Evolutionary conservation across 805 yeast genomes (phyloP), one percentile per base, ranked within the genome.

Genomic region (Candida lessepsii): DNA sequence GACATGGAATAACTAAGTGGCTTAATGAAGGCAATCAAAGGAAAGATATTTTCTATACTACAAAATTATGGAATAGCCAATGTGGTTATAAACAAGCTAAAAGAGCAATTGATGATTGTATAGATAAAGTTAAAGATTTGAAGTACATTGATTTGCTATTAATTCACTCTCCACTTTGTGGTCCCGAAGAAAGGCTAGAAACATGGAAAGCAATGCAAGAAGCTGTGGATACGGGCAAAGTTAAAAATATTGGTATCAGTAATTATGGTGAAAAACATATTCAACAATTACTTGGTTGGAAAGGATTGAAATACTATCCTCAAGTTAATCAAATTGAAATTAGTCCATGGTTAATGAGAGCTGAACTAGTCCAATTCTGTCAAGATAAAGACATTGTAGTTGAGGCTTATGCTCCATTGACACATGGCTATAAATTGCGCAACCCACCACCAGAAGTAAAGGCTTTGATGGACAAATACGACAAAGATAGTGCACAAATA

Each of bases 141-240:
- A 70, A 47, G 2, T 64, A 67, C 45, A 68, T 70, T 36, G 75
- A 69, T 49, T 57, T 69, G 49, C 43, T 68, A 3, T 60, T 70
- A 45, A 47, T 67, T 26, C 86, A 81, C 52, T 90, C 82, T 5
- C 93, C 93, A 18, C 15, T 35, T 5, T 29, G 36, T 9, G 38
- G 29, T 27, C 23, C 36, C 13, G 39, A 37, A 20, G 23, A 37
- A 16, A 36, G 49, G 16, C 44, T 17, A 21, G 84, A 77, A 50
- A 85, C 95, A 28, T 87, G 89, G 82, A 74, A 67, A 40, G 93
- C 89, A 7, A 53, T 87, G 64, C 95, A 87, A 66, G 93, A 86
- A 47, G 67, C 81, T 37, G 87, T 79, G 44, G 66, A 75, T 38
- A 52, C 73, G 41, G 87, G 88, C 5, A 70, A 74, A 85, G 69